A percentile compares a stretch with the other conserved stretches of the same genome.
These are phyloP conservation scores for Linum lewisii DNA, from an alignment of 345 rosid species.

Conservation along the genomic window DNA sequence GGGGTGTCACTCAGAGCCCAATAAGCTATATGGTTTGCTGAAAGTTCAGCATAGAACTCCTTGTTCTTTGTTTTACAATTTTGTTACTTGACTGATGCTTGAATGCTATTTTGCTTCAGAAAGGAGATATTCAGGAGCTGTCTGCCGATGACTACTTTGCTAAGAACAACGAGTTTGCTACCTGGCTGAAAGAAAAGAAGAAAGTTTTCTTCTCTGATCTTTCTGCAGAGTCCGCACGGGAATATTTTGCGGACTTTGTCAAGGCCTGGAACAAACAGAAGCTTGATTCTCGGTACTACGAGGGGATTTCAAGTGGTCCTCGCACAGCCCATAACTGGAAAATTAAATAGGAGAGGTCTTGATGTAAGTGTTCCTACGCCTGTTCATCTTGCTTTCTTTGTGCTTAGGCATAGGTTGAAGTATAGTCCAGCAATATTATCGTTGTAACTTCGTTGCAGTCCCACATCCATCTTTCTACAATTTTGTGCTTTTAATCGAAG, in stretches of 20 bases:
- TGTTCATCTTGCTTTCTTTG: no score
- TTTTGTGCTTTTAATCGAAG: no score
- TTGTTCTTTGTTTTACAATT: neutral
- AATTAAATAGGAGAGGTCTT: conserved; percentile 28
- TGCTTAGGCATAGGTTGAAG: no score
- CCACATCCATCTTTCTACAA: no score
- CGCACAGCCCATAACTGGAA: conserved; percentile 82
- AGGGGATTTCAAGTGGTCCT: conserved; percentile 64
- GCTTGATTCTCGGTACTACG: conserved; percentile 69
- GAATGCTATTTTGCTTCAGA: conserved; percentile 27
- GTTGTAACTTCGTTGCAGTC: no score
- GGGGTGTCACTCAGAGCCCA: no score
- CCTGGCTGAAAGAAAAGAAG: conserved; percentile 84
- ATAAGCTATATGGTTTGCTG: no score
- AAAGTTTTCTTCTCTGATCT: conserved; percentile 71
- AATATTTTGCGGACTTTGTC: conserved; percentile 49
- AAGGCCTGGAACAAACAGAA: conserved; percentile 69
- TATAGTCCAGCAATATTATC: no score
- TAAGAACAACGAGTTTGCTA: conserved; percentile 81
- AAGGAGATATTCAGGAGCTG: conserved; percentile 49
- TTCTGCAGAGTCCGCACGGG: conserved; percentile 63
- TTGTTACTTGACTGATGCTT: neutral
- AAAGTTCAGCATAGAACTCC: neutral
- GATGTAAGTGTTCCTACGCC: no score
- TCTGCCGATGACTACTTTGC: conserved; percentile 74